phyloP scores from a whole-genome alignment of 108 stramenopile genomes.

The Licmophora abbreviata region DNA sequence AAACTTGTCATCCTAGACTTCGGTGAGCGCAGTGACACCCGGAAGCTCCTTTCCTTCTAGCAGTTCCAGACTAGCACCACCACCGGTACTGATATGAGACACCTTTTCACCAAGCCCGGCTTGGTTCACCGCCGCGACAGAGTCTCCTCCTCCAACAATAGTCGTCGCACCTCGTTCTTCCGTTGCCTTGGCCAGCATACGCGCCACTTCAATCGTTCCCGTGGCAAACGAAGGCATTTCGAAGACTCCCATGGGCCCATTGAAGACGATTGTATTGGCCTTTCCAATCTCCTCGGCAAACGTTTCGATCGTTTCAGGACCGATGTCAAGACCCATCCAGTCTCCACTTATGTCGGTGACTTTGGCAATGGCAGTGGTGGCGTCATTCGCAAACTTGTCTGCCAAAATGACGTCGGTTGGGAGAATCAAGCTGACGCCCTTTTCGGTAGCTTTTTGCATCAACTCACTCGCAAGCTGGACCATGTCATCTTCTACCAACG shows the following conservation, averaged over 20 bases:
- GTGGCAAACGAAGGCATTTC: constrained; percentile 90
- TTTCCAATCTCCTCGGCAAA: constrained; percentile 75
- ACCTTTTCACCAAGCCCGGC: constrained; percentile 89
- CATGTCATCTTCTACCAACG: constrained; percentile 89
- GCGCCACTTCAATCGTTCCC: constrained; percentile 83
- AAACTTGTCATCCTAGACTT: no score
- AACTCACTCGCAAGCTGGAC: constrained; percentile 82
- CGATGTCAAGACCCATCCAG: constrained; percentile 98
- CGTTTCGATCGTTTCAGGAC: constrained; percentile 77
- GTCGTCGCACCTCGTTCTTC: constrained; percentile 78
- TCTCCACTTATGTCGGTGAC: constrained; percentile 85
- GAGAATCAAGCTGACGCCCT: constrained; percentile 90
- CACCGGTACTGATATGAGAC: constrained; percentile 93
- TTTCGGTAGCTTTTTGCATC: constrained; percentile 92
- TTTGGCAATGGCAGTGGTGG: constrained; percentile 68
- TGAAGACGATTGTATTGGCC: constrained; percentile 93
- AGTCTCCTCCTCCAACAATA: constrained; percentile 96
- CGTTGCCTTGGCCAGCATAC: constrained; percentile 89
- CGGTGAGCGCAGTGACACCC: constrained; percentile 81
- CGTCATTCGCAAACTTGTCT: constrained; percentile 86
- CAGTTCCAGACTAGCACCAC: constrained; percentile 94
- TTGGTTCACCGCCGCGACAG: constrained; percentile 93
- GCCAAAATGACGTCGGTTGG: constrained; percentile 92
- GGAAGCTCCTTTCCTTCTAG: constrained; percentile 97
- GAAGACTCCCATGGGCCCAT: constrained; percentile 90